Evolutionary conservation across 2,329 filamentous ascomycete genomes (phyloP), one percentile per base, ranked within the genome.

Genomic region (Tolypocladium capitatum): DNA sequence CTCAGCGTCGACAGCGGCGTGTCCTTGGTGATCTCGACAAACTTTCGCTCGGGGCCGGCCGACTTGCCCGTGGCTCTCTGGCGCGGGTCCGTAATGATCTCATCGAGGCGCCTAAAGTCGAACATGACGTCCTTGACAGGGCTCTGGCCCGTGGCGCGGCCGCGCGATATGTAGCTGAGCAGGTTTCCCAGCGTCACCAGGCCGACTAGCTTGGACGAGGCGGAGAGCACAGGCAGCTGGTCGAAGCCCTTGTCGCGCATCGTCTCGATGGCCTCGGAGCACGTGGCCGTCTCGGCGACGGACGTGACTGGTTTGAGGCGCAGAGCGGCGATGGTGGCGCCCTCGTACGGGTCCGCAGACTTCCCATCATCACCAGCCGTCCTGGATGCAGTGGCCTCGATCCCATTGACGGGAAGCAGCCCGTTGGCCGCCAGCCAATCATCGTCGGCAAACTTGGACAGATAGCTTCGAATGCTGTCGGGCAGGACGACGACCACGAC

Each of bases 211-310:
- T 80, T 82, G 53, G 68, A 80, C 5, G 76, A 77, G 18, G 81
- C 70, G 1, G 81, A 75, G 9, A 94, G 82, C 16, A 98, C 92
- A 40, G 92, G 92, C 38, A 98, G 83, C 69, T 98, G 94, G 62
- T 98, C 94, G 64, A 96, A 98, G 52, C 89, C 88, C 71, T 92
- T 94, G 61, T 98, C 92, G 56, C 91, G 87, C 92, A 98, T 97
- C 52, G 86, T 90, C 71, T 98, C 92, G 55, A 97, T 89, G 46
- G 94, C 92, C 55, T 91, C 86, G 53, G 86, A 78, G 68, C 90
- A 94, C 3, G 79, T 68, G 31, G 83, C 83, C 46, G 75, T 75
- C 28, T 82, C 75, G 24, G 81, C 71, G 47, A 98, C 78, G 9
- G 90, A 94, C 27, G 89, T 94, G 49, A 98, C 86, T 33, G 92